Evolutionary conservation across 2,329 filamentous ascomycete species (phyloP).

Genomic region (Colletotrichum eleusines): DNA sequence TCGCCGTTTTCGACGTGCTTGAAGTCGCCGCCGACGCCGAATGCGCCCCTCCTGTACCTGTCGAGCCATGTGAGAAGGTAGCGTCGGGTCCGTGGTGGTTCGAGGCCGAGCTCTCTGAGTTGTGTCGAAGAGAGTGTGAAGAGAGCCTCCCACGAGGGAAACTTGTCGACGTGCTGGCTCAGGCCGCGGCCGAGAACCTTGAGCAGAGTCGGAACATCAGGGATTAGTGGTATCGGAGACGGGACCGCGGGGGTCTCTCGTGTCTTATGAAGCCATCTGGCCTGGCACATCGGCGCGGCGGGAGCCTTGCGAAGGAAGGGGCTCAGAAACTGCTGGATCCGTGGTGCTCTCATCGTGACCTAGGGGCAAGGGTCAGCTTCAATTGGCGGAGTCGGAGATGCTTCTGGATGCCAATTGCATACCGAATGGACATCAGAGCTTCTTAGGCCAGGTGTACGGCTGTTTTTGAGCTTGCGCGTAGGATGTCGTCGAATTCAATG

Average conservation of each 20-base stretch:
- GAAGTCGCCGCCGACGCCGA: conserved; percentile 87
- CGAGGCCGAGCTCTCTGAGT: conserved; percentile 85
- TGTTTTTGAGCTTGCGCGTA: conserved; percentile 26
- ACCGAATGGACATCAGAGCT: conserved; percentile 2
- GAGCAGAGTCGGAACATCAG: conserved; percentile 87
- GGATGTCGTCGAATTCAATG: conserved; percentile 18
- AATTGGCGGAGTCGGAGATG: not conserved
- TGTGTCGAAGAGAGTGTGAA: conserved; percentile 85
- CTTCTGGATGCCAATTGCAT: not conserved
- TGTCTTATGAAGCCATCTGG: conserved; percentile 59
- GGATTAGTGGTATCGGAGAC: conserved; percentile 84
- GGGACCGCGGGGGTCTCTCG: conserved; percentile 64
- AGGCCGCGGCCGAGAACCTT: conserved; percentile 91
- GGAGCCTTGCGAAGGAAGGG: conserved; percentile 43
- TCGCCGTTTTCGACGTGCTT: conserved; percentile 72
- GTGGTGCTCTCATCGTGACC: conserved; percentile 41
- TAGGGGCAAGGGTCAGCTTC: conserved; percentile 13
- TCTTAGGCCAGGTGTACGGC: conserved; percentile 14
- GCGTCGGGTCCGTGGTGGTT: conserved; percentile 82
- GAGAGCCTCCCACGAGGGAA: conserved; percentile 89
- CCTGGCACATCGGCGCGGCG: conserved; percentile 50
- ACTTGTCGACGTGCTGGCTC: conserved; percentile 84
- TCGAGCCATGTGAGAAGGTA: conserved; percentile 93
- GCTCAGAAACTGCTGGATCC: conserved; percentile 37
- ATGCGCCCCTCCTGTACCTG: conserved; percentile 81